A percentile compares a stretch with the other conserved stretches of the same genome.
phyloP scores from a whole-genome alignment of 148 eudicot genomes.

The Rhododendron kiyosumense region DNA sequence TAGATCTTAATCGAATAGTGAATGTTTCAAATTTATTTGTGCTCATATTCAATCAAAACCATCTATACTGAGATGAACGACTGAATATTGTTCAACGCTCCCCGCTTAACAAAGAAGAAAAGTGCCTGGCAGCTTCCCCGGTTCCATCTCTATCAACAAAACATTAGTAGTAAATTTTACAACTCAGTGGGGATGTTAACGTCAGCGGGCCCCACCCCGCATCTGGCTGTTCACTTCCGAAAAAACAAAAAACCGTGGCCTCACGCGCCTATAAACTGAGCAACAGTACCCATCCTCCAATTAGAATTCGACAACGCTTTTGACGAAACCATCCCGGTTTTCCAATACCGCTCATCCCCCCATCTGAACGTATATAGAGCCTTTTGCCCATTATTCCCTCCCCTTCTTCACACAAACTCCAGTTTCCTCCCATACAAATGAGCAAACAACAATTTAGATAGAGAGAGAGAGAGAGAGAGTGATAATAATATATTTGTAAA shows the following conservation, averaged over 20 bases:
- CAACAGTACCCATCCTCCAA: background rate
- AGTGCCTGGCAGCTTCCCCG: too few species aligned
- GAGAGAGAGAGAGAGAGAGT: background rate
- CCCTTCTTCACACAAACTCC: background rate
- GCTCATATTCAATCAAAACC: too few species aligned
- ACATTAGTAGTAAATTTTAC: background rate
- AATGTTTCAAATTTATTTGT: fast-evolving
- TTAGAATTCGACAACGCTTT: background rate
- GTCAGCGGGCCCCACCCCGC: background rate
- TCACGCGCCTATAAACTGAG: background rate
- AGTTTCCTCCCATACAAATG: background rate
- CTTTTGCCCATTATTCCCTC: background rate
- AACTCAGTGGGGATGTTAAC: background rate
- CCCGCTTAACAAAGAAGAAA: too few species aligned
- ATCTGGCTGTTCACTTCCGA: background rate
- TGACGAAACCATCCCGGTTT: background rate
- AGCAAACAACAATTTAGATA: background rate
- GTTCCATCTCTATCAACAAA: too few species aligned
- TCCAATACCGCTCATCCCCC: background rate
- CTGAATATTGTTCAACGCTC: too few species aligned
- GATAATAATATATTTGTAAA: background rate
- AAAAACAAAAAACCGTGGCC: background rate
- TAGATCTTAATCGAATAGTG: too few species aligned
- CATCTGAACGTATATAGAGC: background rate
- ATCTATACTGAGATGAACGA: too few species aligned